Evolutionary conservation across 2,329 filamentous ascomycete species (phyloP).

Genomic region (Chrysoporthe deuterocubensis): DNA sequence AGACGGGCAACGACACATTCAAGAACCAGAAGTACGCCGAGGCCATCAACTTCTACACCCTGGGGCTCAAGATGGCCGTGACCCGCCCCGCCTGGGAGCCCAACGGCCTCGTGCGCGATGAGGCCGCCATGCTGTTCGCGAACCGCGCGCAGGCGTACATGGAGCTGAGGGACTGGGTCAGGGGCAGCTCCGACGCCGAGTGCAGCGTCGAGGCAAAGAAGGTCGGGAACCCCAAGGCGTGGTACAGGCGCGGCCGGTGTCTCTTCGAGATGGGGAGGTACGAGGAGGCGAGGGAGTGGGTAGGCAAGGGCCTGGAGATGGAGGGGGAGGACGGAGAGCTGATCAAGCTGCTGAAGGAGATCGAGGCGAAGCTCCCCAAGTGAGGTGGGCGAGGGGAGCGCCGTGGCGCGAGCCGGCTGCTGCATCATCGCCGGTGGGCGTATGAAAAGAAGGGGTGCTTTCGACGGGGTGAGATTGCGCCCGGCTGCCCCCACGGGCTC

Average conservation of each 20-base stretch:
- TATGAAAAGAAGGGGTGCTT: too few species aligned
- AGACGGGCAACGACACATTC: conserved; percentile 81
- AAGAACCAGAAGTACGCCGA: conserved; percentile 76
- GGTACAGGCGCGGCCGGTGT: conserved; percentile 87
- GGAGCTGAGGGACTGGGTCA: conserved; percentile 79
- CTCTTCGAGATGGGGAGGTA: conserved; percentile 87
- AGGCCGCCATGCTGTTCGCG: conserved; percentile 77
- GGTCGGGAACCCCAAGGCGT: conserved; percentile 88
- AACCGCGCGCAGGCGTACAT: conserved; percentile 93
- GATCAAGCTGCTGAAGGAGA: conserved; percentile 65
- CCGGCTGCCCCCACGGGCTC: not conserved
- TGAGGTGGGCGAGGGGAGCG: conserved; percentile 26
- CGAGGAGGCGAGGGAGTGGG: conserved; percentile 81
- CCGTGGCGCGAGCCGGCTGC: conserved; percentile 18
- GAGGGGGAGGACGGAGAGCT: conserved; percentile 74
- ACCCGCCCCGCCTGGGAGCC: conserved; percentile 87
- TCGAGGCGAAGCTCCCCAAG: conserved; percentile 50
- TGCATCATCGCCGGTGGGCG: too few species aligned
- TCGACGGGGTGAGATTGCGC: not conserved
- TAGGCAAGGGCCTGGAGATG: conserved; percentile 77
- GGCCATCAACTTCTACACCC: conserved; percentile 78
- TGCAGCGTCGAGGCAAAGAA: conserved; percentile 85
- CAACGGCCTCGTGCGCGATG: conserved; percentile 79
- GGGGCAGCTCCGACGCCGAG: conserved; percentile 86
- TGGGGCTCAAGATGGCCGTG: conserved; percentile 90